Evolutionary conservation across 1,284 basidiomycete species (phyloP).

Genomic region (Serendipita sp.): DNA sequence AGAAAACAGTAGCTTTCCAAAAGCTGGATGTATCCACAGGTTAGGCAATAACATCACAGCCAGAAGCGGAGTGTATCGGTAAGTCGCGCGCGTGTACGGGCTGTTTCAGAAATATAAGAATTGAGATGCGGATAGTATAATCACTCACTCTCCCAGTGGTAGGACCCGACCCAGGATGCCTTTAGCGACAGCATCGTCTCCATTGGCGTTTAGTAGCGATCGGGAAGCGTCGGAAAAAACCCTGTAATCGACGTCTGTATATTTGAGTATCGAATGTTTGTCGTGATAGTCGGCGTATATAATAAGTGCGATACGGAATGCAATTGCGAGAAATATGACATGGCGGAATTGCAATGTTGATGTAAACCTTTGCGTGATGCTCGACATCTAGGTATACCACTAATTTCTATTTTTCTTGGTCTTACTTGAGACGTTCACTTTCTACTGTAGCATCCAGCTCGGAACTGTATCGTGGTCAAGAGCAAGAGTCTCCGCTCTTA

Average conservation of each 20-base stretch:
- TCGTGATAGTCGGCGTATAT: constrained; percentile 84
- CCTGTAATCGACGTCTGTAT: constrained; percentile 93
- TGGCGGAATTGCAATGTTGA: constrained; percentile 26
- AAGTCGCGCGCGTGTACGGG: constrained; percentile 87
- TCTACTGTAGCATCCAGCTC: no score
- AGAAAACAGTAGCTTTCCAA: constrained; percentile 85
- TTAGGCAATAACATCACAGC: constrained; percentile 76
- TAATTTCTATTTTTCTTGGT: no score
- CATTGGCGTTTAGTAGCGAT: constrained; percentile 22
- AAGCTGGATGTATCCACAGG: constrained; percentile 59
- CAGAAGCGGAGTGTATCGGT: constrained; percentile 90
- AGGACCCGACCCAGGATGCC: constrained; percentile 31
- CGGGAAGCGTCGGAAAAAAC: constrained; percentile 87
- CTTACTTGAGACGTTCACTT: no score
- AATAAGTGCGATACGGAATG: constrained; percentile 57
- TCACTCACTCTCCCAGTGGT: constrained; percentile 52
- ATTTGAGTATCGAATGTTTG: constrained; percentile 68
- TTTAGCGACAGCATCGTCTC: constrained; percentile 43
- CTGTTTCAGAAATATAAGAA: constrained; percentile 29
- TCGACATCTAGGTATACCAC: no score
- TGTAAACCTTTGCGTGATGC: no score
- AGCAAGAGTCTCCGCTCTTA: no score
- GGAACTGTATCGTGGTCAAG: no score
- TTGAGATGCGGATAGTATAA: neutral
- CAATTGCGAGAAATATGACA: constrained; percentile 38